A percentile compares a stretch with the other conserved stretches of the same genome.
These are phyloP conservation scores for Lunularia cruciata DNA, from an alignment of 225 moss, liverwort and hornwort genomes.

Conservation along the genomic window DNA sequence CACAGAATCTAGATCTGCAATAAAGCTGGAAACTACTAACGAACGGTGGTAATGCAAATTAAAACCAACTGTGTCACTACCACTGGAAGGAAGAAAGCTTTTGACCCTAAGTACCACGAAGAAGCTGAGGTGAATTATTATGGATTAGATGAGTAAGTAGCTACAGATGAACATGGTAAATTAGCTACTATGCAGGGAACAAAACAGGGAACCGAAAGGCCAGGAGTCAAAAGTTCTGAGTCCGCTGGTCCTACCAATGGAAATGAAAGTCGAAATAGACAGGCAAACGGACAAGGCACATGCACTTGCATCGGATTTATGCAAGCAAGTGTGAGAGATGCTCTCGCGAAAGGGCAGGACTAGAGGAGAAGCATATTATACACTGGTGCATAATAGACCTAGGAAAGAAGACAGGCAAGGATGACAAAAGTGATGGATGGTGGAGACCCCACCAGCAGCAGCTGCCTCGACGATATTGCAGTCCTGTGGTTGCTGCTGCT, in stretches of 20 bases:
- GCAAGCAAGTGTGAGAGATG: slow-evolving; percentile 2
- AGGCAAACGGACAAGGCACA: slow-evolving; percentile 8
- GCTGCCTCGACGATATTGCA: slow-evolving; percentile 5
- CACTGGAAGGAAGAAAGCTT: too few relatives aligned
- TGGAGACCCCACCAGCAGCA: slow-evolving; percentile 9
- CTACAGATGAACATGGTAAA: too few relatives aligned
- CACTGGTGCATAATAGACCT: background rate
- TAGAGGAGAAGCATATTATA: background rate
- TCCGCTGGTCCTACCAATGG: slow-evolving; percentile 2
- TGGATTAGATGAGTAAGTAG: too few relatives aligned
- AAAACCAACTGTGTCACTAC: too few relatives aligned
- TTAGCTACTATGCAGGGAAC: too few relatives aligned
- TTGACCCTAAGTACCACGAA: too few relatives aligned
- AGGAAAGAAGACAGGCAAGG: slow-evolving; percentile 2
- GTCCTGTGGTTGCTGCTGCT: background rate
- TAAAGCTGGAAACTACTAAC: too few relatives aligned
- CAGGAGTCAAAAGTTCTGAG: too few relatives aligned
- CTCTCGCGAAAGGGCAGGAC: background rate
- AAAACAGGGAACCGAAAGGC: too few relatives aligned
- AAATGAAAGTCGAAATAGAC: background rate
- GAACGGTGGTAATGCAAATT: too few relatives aligned
- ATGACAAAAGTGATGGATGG: slow-evolving; percentile 14
- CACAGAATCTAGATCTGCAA: too few relatives aligned
- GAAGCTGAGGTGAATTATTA: too few relatives aligned
- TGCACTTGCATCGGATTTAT: background rate